Conservation (phyloP, 2,329 filamentous ascomycete genomes). For the Pseudofabraea citricarpa region DNA sequence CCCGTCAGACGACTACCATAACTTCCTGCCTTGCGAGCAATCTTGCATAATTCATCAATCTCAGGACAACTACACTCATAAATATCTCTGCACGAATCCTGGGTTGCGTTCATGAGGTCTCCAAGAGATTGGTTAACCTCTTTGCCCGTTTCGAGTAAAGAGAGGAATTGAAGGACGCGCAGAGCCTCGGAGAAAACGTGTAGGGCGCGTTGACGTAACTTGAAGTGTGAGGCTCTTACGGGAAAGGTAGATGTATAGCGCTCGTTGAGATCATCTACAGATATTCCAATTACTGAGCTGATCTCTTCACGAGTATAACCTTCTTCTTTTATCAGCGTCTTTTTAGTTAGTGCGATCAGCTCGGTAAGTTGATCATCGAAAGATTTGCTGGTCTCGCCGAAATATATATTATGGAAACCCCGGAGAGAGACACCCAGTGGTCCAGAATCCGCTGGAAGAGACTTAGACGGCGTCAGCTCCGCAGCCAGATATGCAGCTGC, state of each 20-base stretch:
- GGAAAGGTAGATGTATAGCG: conserved; percentile 85
- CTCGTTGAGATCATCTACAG: conserved; percentile 65
- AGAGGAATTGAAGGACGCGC: conserved; percentile 79
- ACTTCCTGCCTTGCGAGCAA: conserved; percentile 73
- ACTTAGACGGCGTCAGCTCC: conserved; percentile 48
- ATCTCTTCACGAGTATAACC: conserved; percentile 90
- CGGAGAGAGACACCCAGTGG: conserved; percentile 79
- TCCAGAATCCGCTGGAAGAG: conserved; percentile 70
- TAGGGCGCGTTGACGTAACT: conserved; percentile 78
- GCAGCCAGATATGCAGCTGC: conserved; percentile 68
- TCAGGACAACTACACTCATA: conserved; percentile 93
- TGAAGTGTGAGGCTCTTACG: conserved; percentile 81
- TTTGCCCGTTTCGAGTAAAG: conserved; percentile 59
- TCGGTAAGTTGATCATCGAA: conserved; percentile 64
- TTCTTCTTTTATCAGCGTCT: conserved; percentile 70
- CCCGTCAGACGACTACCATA: conserved; percentile 86
- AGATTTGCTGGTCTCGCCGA: conserved; percentile 38
- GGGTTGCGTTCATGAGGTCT: conserved; percentile 81
- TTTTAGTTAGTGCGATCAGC: conserved; percentile 63
- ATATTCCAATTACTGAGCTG: conserved; percentile 63
- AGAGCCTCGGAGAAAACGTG: conserved; percentile 90
- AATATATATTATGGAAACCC: conserved; percentile 83
- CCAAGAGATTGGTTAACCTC: conserved; percentile 67
- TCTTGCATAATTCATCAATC: conserved; percentile 80
- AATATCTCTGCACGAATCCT: conserved; percentile 77